Evolutionary conservation across 352 stramenopile species (phyloP).

Genomic region (Lagenidium sp.): DNA sequence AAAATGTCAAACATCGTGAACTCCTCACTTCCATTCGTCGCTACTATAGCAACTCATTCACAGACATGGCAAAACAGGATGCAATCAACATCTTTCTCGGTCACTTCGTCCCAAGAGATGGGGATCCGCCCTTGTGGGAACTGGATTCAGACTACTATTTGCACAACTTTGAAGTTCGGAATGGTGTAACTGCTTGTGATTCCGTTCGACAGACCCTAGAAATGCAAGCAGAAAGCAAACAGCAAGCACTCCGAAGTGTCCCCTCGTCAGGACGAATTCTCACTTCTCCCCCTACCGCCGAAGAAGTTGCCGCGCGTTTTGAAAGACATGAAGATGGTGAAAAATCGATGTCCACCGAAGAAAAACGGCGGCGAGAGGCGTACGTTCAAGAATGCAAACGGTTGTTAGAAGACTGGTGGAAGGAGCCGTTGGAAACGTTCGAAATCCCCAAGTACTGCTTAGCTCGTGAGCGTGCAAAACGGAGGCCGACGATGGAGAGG

Average conservation of each 20-base stretch:
- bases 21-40: conserved; percentile 97
- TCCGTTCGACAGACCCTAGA: conserved; percentile 51
- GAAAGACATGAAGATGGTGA: conserved; percentile 20
- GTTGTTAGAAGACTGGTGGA: conserved; percentile 83
- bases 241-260: conserved; percentile 25
- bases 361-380: conserved; percentile 42
- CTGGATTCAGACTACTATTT: conserved; percentile 88
- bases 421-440: conserved; percentile 66
- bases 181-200: conserved; percentile 49
- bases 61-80: conserved; percentile 97
- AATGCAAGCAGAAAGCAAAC: conserved; percentile 56
- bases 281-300: no score
- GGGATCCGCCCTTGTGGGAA: conserved; percentile 67
- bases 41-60: conserved; percentile 99
- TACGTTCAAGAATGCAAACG: conserved; percentile 74
- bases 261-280: no score
- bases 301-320: no score
- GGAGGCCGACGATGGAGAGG: neutral
- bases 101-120: conserved; percentile 73
- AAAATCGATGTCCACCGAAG: conserved; percentile 20
- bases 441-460: conserved; percentile 28
- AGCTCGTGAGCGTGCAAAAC: neutral
- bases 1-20: conserved; percentile 94
- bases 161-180: conserved; percentile 85
- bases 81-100: conserved; percentile 99